A percentile compares a stretch with the other conserved stretches of the same genome.
phyloP scores from a whole-genome alignment of 2,329 filamentous ascomycete genomes.

The Cladosporium phlei region DNA sequence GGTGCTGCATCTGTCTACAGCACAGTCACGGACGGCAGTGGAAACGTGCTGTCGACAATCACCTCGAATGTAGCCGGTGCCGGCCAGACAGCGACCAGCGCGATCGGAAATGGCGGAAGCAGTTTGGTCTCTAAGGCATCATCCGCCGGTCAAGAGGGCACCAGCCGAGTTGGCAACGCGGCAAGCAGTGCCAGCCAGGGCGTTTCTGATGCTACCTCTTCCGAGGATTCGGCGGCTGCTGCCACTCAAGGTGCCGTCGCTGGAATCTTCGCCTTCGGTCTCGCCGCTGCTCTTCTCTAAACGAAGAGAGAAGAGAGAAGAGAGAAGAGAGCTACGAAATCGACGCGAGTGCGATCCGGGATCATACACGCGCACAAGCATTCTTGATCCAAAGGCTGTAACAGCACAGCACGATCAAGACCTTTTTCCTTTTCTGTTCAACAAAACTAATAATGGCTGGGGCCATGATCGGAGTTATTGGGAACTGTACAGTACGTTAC shows the following conservation, averaged over 20 bases:
- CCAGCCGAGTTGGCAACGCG: slow-evolving; percentile 11
- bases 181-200: slow-evolving; percentile 16
- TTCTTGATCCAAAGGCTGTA: no score
- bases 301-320: not conserved
- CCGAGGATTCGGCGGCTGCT: slow-evolving; percentile 4
- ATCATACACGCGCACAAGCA: no score
- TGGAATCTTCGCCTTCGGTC: slow-evolving; percentile 5
- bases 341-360: no score
- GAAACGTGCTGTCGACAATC: slow-evolving; percentile 16
- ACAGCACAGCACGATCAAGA: no score
- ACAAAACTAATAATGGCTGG: no score
- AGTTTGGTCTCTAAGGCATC: slow-evolving; percentile 1
- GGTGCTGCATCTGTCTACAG: slow-evolving; percentile 2
- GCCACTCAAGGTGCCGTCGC: slow-evolving; percentile 2
- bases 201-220: not conserved
- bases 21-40: not conserved
- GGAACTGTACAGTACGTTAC: no score
- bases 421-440: no score
- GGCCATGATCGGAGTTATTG: no score
- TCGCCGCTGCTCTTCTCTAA: slow-evolving; percentile 10
- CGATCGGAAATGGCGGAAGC: no score
- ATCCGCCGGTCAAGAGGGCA: slow-evolving; percentile 3
- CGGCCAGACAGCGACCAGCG: slow-evolving; percentile 12
- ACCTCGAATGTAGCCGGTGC: slow-evolving; percentile 15
- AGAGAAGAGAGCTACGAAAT: no score